Percentiles rank a stretch among this genome's conserved stretches.
Conservation (phyloP, 2,329 filamentous ascomycete genomes). For the Botrytis fabae region DNA sequence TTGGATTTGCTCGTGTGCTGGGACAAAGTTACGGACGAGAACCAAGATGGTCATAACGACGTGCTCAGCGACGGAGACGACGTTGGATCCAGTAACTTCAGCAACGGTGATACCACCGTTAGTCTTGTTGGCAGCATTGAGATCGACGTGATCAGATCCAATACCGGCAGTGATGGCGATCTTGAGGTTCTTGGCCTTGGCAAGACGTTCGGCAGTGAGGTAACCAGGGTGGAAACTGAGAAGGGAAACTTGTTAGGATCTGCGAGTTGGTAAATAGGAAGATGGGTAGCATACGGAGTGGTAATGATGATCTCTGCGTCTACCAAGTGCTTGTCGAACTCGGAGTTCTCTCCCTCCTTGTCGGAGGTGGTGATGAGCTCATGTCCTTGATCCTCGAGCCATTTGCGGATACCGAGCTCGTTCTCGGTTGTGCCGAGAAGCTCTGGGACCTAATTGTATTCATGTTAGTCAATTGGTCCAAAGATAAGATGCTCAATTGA, state of each 20-base stretch:
- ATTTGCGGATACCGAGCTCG: slow-evolving; percentile 94
- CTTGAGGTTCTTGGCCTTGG: slow-evolving; percentile 99
- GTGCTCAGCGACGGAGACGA: slow-evolving; percentile 98
- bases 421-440: slow-evolving; percentile 92
- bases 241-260: slow-evolving; percentile 16
- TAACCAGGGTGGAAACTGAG: slow-evolving; percentile 94
- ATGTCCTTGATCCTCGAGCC: slow-evolving; percentile 97
- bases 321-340: slow-evolving; percentile 91
- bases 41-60: slow-evolving; percentile 98
- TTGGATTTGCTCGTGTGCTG: slow-evolving; percentile 91
- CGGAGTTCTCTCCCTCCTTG: slow-evolving; percentile 92
- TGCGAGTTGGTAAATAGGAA: background rate
- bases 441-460: slow-evolving; percentile 60
- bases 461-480: slow-evolving; percentile 13
- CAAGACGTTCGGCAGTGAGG: slow-evolving; percentile 91
- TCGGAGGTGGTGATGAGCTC: slow-evolving; percentile 95
- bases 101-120: slow-evolving; percentile 97
- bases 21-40: slow-evolving; percentile 97
- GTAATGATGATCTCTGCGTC: slow-evolving; percentile 99
- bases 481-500: slow-evolving; percentile 20
- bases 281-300: slow-evolving; percentile 67
- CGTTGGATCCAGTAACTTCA: slow-evolving; percentile 97
- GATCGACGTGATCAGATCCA: slow-evolving; percentile 96
- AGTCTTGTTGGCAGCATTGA: slow-evolving; percentile 89
- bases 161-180: slow-evolving; percentile 96